Evolutionary conservation across 371 early-diverging fungal genomes (phyloP).

Genomic region (Batkoa obscura): DNA sequence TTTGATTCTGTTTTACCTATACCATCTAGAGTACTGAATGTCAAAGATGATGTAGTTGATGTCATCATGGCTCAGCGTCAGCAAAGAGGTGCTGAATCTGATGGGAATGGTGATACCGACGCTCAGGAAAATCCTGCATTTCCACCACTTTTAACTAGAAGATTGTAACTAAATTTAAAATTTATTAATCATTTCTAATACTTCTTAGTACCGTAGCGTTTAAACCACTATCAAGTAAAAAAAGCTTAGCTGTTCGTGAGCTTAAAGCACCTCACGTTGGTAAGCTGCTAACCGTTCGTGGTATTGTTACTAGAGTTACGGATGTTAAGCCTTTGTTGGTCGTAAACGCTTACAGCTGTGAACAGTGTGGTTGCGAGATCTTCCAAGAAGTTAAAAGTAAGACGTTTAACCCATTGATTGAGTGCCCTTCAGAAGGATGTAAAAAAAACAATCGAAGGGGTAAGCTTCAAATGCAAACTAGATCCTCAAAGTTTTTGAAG

Average conservation of each 20-base stretch:
- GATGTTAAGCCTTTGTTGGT: slow-evolving; percentile 88
- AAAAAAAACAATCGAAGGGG: slow-evolving; percentile 69
- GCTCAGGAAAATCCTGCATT: slow-evolving; percentile 29
- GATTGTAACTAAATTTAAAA: slow-evolving; percentile 39
- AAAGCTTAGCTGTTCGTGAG: slow-evolving; percentile 64
- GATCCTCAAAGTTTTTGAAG: slow-evolving; percentile 85
- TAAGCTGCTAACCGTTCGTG: slow-evolving; percentile 73
- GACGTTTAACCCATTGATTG: slow-evolving; percentile 70
- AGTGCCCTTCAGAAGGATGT: slow-evolving; percentile 80
- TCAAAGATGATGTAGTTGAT: slow-evolving; percentile 67
- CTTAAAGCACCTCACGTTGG: slow-evolving; percentile 74
- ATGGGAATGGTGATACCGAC: slow-evolving; percentile 10
- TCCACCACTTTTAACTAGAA: slow-evolving; percentile 64
- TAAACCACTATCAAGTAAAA: slow-evolving; percentile 42
- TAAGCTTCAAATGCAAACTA: slow-evolving; percentile 78
- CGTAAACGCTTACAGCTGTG: slow-evolving; percentile 92
- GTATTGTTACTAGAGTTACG: slow-evolving; percentile 92
- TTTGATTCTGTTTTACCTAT: slow-evolving; percentile 57
- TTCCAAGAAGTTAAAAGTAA: slow-evolving; percentile 86
- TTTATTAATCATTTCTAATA: not conserved
- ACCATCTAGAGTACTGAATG: slow-evolving; percentile 32
- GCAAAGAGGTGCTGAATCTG: slow-evolving; percentile 37
- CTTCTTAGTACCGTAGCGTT: slow-evolving; percentile 52
- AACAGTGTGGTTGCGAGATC: slow-evolving; percentile 91
- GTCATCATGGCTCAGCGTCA: slow-evolving; percentile 74